Conservation (phyloP, 495 filamentous ascomycete species). For the Aspergillus cavernicola region DNA sequence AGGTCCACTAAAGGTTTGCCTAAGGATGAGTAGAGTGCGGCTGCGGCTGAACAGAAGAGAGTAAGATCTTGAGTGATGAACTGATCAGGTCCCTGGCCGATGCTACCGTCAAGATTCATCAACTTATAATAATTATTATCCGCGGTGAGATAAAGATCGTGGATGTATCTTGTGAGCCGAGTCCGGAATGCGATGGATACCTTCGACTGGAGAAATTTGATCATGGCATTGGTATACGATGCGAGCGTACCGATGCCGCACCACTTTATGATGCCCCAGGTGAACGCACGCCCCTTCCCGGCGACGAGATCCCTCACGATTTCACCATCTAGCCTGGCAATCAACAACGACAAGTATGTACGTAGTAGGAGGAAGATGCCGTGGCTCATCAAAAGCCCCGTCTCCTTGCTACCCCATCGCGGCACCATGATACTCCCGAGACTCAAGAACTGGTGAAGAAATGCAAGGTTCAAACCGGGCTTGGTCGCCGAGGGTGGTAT, state of each 20-base stretch:
- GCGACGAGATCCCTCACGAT: slow-evolving; percentile 95
- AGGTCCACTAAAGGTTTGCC: slow-evolving; percentile 96
- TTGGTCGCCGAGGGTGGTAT: slow-evolving; percentile 87
- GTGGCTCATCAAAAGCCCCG: slow-evolving; percentile 81
- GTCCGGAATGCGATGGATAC: slow-evolving; percentile 98
- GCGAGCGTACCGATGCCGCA: slow-evolving; percentile 68
- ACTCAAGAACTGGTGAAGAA: slow-evolving; percentile 94
- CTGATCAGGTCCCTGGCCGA: slow-evolving; percentile 89
- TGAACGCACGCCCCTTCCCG: slow-evolving; percentile 82
- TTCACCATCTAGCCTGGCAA: slow-evolving; percentile 90
- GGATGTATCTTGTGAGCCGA: slow-evolving; percentile 91
- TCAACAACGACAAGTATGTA: slow-evolving; percentile 90
- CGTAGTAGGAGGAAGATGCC: slow-evolving; percentile 64
- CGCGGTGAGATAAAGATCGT: slow-evolving; percentile 93
- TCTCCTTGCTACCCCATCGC: slow-evolving; percentile 90
- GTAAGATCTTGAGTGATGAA: slow-evolving; percentile 98
- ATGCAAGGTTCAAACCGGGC: slow-evolving; percentile 92
- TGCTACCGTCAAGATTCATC: slow-evolving; percentile 86
- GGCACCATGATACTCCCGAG: slow-evolving; percentile 97
- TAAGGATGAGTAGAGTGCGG: slow-evolving; percentile 90
- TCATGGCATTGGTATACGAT: slow-evolving; percentile 93
- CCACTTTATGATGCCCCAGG: slow-evolving; percentile 88
- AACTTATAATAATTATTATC: slow-evolving; percentile 96
- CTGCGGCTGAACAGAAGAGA: slow-evolving; percentile 86
- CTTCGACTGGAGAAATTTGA: slow-evolving; percentile 97